A percentile compares a stretch with the other conserved stretches of the same genome.
phyloP scores from a whole-genome alignment of 257 asterid species.

The Solanum chaucha region DNA sequence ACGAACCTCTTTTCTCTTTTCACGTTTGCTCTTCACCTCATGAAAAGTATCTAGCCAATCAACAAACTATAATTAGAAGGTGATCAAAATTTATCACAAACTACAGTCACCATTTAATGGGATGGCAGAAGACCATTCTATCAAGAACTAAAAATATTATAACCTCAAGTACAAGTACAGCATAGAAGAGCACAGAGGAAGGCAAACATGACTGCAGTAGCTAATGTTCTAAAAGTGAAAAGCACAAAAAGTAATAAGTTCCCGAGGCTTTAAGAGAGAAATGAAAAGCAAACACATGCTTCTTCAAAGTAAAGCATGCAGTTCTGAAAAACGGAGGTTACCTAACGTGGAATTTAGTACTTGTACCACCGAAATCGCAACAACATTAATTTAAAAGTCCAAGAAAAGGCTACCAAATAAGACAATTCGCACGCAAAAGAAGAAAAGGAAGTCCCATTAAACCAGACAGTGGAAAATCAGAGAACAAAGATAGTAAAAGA shows the following conservation, averaged over 20 bases:
- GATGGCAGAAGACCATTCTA: not conserved
- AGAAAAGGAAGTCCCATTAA: not conserved
- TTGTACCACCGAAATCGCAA: not conserved
- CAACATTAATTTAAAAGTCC: not conserved
- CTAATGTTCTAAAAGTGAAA: not conserved
- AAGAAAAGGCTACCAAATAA: not conserved
- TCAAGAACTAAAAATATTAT: not conserved
- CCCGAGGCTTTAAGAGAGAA: not conserved
- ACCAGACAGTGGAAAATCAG: not conserved
- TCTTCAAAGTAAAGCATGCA: not conserved
- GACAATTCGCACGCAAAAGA: not conserved
- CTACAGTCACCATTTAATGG: not conserved
- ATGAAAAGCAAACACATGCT: not conserved
- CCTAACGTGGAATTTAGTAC: not conserved
- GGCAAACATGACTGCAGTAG: not conserved
- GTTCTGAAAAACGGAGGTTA: not conserved
- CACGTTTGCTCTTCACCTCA: constrained; percentile 96
- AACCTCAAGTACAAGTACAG: not conserved
- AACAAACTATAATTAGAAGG: constrained; percentile 17
- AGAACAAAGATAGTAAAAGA: not conserved
- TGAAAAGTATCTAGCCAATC: constrained; percentile 52
- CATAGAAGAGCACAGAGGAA: not conserved
- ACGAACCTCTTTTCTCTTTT: constrained; percentile 88
- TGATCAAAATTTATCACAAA: constrained; percentile 1
- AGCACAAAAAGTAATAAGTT: not conserved